Evolutionary conservation across 768 basidiomycete species (phyloP), one percentile per base, ranked within the genome.

Genomic region (Kwoniella bestiolae): DNA sequence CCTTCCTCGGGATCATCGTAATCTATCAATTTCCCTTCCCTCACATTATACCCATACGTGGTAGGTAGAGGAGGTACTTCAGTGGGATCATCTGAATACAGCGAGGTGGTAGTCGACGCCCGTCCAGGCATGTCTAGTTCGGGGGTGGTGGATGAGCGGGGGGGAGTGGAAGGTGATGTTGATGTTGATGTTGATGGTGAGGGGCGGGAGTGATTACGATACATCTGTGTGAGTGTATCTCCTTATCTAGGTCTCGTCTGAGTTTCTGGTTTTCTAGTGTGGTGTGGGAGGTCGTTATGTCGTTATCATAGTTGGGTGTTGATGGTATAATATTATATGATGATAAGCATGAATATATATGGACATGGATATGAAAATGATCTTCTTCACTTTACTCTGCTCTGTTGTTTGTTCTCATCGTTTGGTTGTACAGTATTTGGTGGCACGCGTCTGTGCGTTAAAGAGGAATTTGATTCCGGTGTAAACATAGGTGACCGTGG

Each of bases 21-120:
- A 65, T 65, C 63, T 8, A 65, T 65, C 50, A 65, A 59, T 53
- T 38, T 34, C 3, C 63, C 63, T 53, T 55, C 52, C 47, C 55
- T 47, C 28, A 52, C 59, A 11, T 2, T 11, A 23, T 31, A 18
- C 52, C 35, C 51, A 26, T 31, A 26, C 12, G 45, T 29, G 31
- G 29, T 38, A 28, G 32, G 35, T 46, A 53, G 11, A 4, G 41
- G 29, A 23, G 63, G 63, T 32, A 72, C 63, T 44, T 63, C 70
- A n/a, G 70, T 72, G 6, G 57, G 51, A 31, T 67, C 65, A 47
- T 72, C 70, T 14, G 63, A 63, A 57, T 65, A 68, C 44, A 69
- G 14, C 1, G 60, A 52, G 0, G 68, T 69, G 3, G 31, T 28
- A 16, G 65, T 66, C 21, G 56, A 59, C 46, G 57, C 65, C 63